phyloP scores from a whole-genome alignment of 2,329 filamentous ascomycete species.

The Didymella sp. region DNA sequence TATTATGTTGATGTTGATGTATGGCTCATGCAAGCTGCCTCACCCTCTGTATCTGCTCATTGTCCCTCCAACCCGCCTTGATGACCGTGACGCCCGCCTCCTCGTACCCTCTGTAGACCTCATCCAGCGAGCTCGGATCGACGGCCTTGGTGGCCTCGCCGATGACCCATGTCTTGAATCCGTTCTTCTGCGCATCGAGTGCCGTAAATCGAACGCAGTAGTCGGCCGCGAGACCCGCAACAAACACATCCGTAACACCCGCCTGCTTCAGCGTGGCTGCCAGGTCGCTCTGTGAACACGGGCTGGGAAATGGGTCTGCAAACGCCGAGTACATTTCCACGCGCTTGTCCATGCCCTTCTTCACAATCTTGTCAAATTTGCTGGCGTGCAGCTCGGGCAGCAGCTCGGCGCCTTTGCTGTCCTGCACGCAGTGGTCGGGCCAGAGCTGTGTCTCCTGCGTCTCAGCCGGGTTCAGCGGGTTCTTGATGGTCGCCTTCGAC shows the following conservation, averaged over 20 bases:
- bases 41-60: conserved; percentile 64
- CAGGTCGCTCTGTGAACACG: conserved; percentile 69
- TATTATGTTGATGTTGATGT: neutral
- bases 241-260: conserved; percentile 77
- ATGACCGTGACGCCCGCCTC: conserved; percentile 65
- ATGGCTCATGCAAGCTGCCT: conserved; percentile 21
- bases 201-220: conserved; percentile 88
- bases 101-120: conserved; percentile 62
- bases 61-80: conserved; percentile 59
- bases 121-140: conserved; percentile 65
- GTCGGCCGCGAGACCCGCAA: conserved; percentile 86
- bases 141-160: conserved; percentile 81
- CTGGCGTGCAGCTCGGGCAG: conserved; percentile 71
- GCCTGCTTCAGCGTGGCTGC: conserved; percentile 62
- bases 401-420: conserved; percentile 73
- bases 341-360: conserved; percentile 76
- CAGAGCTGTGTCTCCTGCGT: conserved; percentile 75
- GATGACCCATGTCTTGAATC: conserved; percentile 78
- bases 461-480: conserved; percentile 69
- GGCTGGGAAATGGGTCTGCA: conserved; percentile 74
- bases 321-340: conserved; percentile 97
- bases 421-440: conserved; percentile 88
- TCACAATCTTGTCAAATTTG: conserved; percentile 70
- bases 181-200: conserved; percentile 75
- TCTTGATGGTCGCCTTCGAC: conserved; percentile 68